Evolutionary conservation across 2,329 filamentous ascomycete genomes (phyloP), one percentile per base, ranked within the genome.

Genomic region (Parafenestella ontariensis): DNA sequence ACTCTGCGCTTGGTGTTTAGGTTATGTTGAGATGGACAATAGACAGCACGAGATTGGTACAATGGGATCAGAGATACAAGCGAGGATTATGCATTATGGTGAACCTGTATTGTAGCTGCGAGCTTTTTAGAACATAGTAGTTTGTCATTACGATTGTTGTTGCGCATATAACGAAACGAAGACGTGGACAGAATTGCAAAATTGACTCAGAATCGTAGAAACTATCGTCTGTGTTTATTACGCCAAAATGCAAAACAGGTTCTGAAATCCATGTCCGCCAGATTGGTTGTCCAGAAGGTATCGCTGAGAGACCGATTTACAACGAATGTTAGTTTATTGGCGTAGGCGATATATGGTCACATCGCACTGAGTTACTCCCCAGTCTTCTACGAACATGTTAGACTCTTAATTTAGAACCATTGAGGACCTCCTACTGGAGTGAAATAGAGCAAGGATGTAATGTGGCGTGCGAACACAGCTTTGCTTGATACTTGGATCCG

Each of bases 1-100:
- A 72, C 58, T 13, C 44, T 18, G 68, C 61, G 21, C 58, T 72
- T 40, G 68, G 69, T 3, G 52, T 68, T 8, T 70, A 65, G 37
- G 26, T 13, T 4, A 31, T 21, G 17, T 4, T 24, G 20, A 24
- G 28, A 26, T 9, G 13, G 42, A 29, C 2, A 20, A 9, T 18
- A 29, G 43, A 42, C 34, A n/a, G 33, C 8, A 37, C 34, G 28
- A 36, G 24, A 44, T 13, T n/a, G 45, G 17, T 20, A 52, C 10
- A 20, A 21, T 20, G 28, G 13, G 28, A 3, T 23, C n/a, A 24
- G 23, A 29, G 9, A 20, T 17, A 18, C 4, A 26, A 43, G 41
- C 3, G n/a, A 26, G 23, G 26, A 29, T 5, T 28, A 13, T 28
- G 24, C 24, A 29, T 26, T 18, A 26, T 15, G 24, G 24, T 9